phyloP scores from a whole-genome alignment of 768 basidiomycete species.

The Amanita jacksonii region DNA sequence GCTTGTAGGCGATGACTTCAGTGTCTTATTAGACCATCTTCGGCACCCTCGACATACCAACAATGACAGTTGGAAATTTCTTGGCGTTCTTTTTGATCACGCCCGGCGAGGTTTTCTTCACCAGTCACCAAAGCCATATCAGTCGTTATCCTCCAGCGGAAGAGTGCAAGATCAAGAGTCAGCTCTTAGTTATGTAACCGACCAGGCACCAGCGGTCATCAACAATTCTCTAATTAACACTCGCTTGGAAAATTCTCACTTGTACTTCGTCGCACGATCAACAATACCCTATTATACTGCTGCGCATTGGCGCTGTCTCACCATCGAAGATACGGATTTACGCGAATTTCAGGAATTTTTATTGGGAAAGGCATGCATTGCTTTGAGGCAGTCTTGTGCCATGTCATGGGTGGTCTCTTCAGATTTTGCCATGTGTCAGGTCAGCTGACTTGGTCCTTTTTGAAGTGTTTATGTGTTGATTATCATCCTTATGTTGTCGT shows the following conservation, averaged over 20 bases:
- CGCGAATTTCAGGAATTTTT: background rate
- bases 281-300: conserved; percentile 7
- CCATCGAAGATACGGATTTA: background rate
- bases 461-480: conserved; percentile 13
- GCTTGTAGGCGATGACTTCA: conserved; percentile 34
- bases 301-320: background rate
- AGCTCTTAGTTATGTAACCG: conserved; percentile 30
- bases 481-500: conserved; percentile 11
- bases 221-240: conserved; percentile 10
- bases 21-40: conserved; percentile 34
- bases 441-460: conserved; percentile 18
- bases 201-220: conserved; percentile 27
- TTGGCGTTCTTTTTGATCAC: conserved; percentile 22
- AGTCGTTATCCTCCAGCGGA: conserved; percentile 24
- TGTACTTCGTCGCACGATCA: conserved; percentile 16
- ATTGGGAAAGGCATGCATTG: background rate
- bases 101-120: conserved; percentile 25
- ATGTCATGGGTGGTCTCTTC: conserved; percentile 20
- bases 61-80: conserved; percentile 8
- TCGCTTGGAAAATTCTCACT: conserved; percentile 14
- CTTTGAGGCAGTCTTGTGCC: conserved; percentile 5
- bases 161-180: conserved; percentile 40
- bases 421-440: conserved; percentile 33
- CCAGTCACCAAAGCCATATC: background rate
- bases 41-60: conserved; percentile 18